Evolutionary conservation across 2,329 filamentous ascomycete genomes (phyloP).

Genomic region (Ceratocystis papillata): DNA sequence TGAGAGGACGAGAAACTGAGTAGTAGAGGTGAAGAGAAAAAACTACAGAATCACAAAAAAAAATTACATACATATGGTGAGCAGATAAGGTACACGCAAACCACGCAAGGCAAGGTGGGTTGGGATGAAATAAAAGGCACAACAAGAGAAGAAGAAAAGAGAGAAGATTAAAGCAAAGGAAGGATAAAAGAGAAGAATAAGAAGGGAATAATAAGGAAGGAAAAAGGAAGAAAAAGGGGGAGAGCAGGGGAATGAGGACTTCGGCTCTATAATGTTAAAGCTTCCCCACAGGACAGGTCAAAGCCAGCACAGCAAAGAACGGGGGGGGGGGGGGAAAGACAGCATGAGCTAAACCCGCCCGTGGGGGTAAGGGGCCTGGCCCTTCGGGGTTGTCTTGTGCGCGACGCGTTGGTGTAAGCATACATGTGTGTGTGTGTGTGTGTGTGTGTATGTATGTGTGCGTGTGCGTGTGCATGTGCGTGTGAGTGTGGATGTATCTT

Average conservation of each 20-base stretch:
- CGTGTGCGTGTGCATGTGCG: too few species aligned
- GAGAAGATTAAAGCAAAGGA: not conserved
- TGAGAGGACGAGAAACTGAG: conserved; percentile 15
- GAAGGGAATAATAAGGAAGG: not conserved
- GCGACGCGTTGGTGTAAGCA: too few species aligned
- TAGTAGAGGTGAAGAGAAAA: not conserved
- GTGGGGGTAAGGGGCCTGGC: too few species aligned
- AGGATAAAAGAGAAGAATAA: conserved; percentile 17
- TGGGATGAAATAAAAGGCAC: not conserved
- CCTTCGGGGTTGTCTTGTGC: too few species aligned
- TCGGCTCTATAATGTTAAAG: not conserved
- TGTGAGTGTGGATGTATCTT: too few species aligned
- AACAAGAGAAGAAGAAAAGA: not conserved
- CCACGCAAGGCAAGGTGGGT: not conserved
- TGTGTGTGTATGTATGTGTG: too few species aligned
- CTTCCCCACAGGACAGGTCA: not conserved
- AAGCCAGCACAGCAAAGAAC: conserved; percentile 1
- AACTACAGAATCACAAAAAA: conserved; percentile 2
- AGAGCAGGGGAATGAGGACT: not conserved
- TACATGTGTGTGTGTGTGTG: too few species aligned
- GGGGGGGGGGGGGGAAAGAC: not conserved
- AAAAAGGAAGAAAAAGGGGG: conserved; percentile 14
- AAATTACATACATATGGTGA: conserved; percentile 1
- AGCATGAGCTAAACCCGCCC: not conserved
- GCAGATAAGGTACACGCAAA: not conserved